A percentile compares a stretch with the other conserved stretches of the same genome.
Conservation (phyloP, 768 basidiomycete species). For the Cystobasidium ongulense region DNA sequence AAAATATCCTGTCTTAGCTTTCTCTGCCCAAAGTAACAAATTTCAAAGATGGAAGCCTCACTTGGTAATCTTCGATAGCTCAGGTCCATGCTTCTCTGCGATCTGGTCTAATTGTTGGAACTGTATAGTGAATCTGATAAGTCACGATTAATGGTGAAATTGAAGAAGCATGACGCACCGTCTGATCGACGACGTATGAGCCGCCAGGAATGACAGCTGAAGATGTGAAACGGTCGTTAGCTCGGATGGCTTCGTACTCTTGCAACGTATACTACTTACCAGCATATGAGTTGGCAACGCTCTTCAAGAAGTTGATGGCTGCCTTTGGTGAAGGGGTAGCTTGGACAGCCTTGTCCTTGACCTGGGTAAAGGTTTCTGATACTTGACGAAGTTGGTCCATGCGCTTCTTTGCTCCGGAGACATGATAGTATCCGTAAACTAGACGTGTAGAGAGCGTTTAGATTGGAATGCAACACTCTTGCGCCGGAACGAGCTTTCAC, state of each 20-base stretch:
- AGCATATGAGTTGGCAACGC: constrained; percentile 38
- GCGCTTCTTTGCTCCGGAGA: constrained; percentile 36
- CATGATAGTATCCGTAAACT: constrained; percentile 41
- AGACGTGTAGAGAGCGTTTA: background rate
- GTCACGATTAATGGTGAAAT: no score
- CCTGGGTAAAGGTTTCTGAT: constrained; percentile 23
- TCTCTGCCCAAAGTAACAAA: background rate
- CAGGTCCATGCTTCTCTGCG: constrained; percentile 38
- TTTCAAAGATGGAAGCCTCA: background rate
- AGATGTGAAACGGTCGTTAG: background rate
- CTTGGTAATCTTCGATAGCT: constrained; percentile 36
- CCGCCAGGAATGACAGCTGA: constrained; percentile 39
- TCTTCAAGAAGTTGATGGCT: constrained; percentile 34
- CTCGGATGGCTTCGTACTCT: background rate
- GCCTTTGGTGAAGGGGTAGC: constrained; percentile 36
- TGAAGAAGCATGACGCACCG: constrained; percentile 17
- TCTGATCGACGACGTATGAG: constrained; percentile 32
- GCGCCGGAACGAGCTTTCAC: background rate
- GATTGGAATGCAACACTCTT: background rate
- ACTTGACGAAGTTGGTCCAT: constrained; percentile 33
- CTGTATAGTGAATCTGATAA: background rate
- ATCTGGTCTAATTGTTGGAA: constrained; percentile 39
- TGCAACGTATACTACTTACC: background rate
- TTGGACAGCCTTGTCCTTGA: constrained; percentile 37
- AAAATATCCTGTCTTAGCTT: background rate